These are phyloP conservation scores for Nothophaeocryptopus gaeumannii DNA, from an alignment of 2,329 filamentous ascomycete species.

Conservation along the genomic window DNA sequence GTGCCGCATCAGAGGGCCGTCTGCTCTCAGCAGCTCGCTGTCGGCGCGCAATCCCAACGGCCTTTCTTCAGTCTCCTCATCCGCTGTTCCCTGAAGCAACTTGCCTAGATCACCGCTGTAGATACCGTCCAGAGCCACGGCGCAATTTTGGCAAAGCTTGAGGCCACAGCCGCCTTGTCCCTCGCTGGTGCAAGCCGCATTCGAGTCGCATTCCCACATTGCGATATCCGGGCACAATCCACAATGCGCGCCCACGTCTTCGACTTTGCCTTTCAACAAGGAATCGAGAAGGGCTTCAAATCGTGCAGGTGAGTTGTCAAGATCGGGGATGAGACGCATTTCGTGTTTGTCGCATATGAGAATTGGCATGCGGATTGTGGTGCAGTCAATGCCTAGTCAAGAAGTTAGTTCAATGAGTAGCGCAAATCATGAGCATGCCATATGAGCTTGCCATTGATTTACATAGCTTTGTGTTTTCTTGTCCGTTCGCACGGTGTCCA, in stretches of 20 bases:
- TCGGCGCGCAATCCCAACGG: constrained; percentile 35
- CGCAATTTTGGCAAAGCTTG: constrained; percentile 33
- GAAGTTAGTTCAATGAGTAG: background rate
- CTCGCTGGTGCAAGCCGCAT: background rate
- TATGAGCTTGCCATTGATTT: background rate
- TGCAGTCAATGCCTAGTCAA: constrained; percentile 33
- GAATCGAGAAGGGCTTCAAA: constrained; percentile 25
- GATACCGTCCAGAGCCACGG: constrained; percentile 17
- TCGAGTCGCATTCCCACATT: constrained; percentile 35
- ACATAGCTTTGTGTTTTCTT: constrained; percentile 39
- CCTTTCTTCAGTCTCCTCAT: constrained; percentile 10
- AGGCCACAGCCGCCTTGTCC: constrained; percentile 32
- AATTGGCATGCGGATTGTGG: constrained; percentile 35
- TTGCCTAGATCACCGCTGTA: constrained; percentile 25
- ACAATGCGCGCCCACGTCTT: constrained; percentile 37
- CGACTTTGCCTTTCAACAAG: constrained; percentile 15
- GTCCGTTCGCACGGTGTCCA: constrained; percentile 31
- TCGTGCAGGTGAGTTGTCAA: constrained; percentile 1
- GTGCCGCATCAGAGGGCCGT: constrained; percentile 32
- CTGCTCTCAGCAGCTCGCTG: constrained; percentile 32
- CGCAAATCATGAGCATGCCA: background rate
- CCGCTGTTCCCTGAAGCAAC: constrained; percentile 25
- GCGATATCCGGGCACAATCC: constrained; percentile 42
- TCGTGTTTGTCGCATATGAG: constrained; percentile 36
- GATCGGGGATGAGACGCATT: constrained; percentile 28